Base-by-base conservation (phyloP, 2,329 filamentous ascomycete species). In the Fulvia fulva region DNA sequence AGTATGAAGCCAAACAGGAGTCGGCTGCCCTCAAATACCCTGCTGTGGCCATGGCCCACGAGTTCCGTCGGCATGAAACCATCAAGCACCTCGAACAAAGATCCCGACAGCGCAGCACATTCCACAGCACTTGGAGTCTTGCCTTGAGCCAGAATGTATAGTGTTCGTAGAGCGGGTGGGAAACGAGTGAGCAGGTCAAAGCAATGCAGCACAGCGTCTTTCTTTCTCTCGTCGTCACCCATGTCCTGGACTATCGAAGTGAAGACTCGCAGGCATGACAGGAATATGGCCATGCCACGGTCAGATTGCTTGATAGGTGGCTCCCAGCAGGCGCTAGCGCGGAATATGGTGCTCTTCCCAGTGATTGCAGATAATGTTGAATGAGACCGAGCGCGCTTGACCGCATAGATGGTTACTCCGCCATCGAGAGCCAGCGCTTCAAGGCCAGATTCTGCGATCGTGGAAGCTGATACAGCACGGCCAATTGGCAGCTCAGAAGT, bases 1-100 rank as follows among this genome's bases (percentile, higher is more conserved):
- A 74, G 59, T 21, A 74, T 61, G 37, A 74, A 68, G n/a, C 72
- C 72, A 53, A 74, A 70, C 21, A 76, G 62, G 5, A 75, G 62
- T 7, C 72, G 67, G 32, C 70, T 61, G 6, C 70, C 72, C 60
- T 75, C 73, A 22, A 75, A 69, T 5, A 70, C 53, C 14, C 74
- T 66, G 23, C 59, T 37, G 2, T 58, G 25, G 41, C 47, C 44
- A 51, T 71, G 62, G 5, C 65, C 62, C 28, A 75, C 64, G 9
- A 73, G 61, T 4, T 61, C 63, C 7, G 63, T 57, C 9, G 70
- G 71, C 14, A 74, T 65, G 26, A 73, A 56, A 21, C 63, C 57
- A 37, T 69, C 66, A 2, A 72, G 62, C 5, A 71, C 57, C 37
- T 69, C 65, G 43, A 65, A 71, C 14, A 72, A 23, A 50, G 61